These are phyloP conservation scores for Schizophyllum amplum DNA, from an alignment of 1,284 basidiomycete genomes.

Conservation along the genomic window DNA sequence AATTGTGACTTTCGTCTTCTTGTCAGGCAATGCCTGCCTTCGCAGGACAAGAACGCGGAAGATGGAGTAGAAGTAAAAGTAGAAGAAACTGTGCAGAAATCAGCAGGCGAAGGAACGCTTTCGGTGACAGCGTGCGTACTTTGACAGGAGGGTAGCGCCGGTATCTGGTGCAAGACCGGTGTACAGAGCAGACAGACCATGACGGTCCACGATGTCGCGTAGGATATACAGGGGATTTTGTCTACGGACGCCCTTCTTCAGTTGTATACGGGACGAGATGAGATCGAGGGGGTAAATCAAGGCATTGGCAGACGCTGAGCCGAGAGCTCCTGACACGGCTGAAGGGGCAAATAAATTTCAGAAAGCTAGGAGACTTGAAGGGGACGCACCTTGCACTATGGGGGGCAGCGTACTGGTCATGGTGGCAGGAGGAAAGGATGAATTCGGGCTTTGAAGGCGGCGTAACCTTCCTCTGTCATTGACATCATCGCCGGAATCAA, in stretches of 20 bases:
- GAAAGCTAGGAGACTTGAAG: neutral
- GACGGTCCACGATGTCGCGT: slow-evolving; percentile 25
- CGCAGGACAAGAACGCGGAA: slow-evolving; percentile 23
- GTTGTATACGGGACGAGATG: slow-evolving; percentile 36
- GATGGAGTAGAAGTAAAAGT: slow-evolving; percentile 37
- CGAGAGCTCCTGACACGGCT: slow-evolving; percentile 46
- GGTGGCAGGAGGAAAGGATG: slow-evolving; percentile 5
- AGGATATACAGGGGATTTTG: slow-evolving; percentile 26
- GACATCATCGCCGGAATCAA: neutral
- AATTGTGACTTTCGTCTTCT: slow-evolving; percentile 23
- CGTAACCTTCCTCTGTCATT: neutral
- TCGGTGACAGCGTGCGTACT: slow-evolving; percentile 21
- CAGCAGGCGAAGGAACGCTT: neutral
- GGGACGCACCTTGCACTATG: slow-evolving; percentile 29
- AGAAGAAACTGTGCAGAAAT: slow-evolving; percentile 31
- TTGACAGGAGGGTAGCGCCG: slow-evolving; percentile 43
- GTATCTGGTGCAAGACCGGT: slow-evolving; percentile 43
- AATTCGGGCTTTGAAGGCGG: neutral
- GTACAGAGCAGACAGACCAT: slow-evolving; percentile 38
- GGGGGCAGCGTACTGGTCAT: slow-evolving; percentile 53
- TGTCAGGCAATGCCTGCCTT: slow-evolving; percentile 14
- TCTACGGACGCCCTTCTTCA: slow-evolving; percentile 17
- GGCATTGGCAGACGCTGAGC: slow-evolving; percentile 43
- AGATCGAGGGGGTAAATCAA: slow-evolving; percentile 48
- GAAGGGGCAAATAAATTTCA: neutral